Conservation (phyloP, 2,329 filamentous ascomycete species). For the Colletotrichum limetticola region DNA sequence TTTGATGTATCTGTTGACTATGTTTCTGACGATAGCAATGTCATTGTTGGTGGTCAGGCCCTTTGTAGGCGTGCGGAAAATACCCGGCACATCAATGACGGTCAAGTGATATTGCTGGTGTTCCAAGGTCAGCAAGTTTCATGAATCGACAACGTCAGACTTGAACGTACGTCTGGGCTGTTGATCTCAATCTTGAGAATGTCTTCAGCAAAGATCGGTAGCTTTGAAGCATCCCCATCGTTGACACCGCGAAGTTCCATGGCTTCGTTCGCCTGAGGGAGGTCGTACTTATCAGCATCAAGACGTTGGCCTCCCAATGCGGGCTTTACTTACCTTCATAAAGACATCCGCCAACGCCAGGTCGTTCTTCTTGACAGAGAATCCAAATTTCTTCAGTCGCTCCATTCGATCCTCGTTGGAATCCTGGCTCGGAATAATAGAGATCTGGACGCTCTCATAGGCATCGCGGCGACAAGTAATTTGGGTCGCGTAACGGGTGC, state of each 20-base stretch:
- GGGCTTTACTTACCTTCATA: conserved; percentile 44
- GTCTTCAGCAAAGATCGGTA: conserved; percentile 57
- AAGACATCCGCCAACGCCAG: conserved; percentile 51
- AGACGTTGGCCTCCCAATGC: background rate
- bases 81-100: conserved; percentile 64
- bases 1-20: conserved; percentile 59
- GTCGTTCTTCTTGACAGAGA: conserved; percentile 38
- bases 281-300: background rate
- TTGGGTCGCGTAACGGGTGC: conserved; percentile 61
- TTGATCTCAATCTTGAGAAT: conserved; percentile 56
- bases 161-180: conserved; percentile 50
- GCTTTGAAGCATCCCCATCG: conserved; percentile 9
- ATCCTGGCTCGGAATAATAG: conserved; percentile 50
- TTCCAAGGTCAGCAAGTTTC: background rate
- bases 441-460: conserved; percentile 47
- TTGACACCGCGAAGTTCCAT: conserved; percentile 54
- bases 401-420: conserved; percentile 33
- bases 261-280: conserved; percentile 48
- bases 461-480: conserved; percentile 54
- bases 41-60: conserved; percentile 57
- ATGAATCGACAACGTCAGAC: background rate
- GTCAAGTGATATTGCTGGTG: conserved; percentile 57
- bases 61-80: conserved; percentile 51
- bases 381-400: conserved; percentile 41
- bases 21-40: conserved; percentile 55